Conservation (phyloP, 306 rosid species). For the Medicago lupulina region DNA sequence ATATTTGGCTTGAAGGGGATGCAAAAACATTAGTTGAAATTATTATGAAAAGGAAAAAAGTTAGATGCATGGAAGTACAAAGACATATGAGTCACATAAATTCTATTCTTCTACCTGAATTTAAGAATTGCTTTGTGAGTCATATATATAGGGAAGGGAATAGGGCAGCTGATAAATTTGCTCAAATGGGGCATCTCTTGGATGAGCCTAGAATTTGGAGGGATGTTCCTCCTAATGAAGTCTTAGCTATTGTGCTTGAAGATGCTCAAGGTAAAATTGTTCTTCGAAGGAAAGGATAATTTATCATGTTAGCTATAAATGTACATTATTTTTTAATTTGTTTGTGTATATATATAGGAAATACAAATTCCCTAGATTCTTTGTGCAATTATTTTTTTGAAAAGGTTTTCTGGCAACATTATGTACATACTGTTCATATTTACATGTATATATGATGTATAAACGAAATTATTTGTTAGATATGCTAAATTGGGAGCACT, state of each 20-base stretch:
- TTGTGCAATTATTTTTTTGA: background rate
- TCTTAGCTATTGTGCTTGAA: conserved; percentile 52
- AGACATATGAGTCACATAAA: conserved; percentile 55
- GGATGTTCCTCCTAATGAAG: conserved; percentile 57
- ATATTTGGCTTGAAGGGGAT: conserved; percentile 86
- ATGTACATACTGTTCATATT: background rate
- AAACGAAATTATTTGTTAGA: conserved; percentile 17
- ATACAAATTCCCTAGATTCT: conserved; percentile 8
- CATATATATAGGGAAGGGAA: conserved; percentile 79
- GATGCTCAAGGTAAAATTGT: conserved; percentile 79
- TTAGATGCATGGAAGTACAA: conserved; percentile 57
- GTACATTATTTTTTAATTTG: background rate
- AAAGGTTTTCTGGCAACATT: conserved; percentile 8
- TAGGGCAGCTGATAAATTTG: conserved; percentile 71
- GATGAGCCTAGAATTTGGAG: conserved; percentile 61
- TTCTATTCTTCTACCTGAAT: conserved; percentile 49
- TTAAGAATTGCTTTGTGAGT: conserved; percentile 50
- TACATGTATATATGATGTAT: background rate
- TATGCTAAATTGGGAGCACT: background rate
- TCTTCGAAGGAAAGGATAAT: conserved; percentile 53
- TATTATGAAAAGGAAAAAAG: conserved; percentile 48
- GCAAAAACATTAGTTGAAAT: conserved; percentile 65
- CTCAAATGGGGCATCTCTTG: conserved; percentile 66
- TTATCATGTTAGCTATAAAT: background rate
- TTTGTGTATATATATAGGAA: background rate